Evolutionary conservation across 2,329 filamentous ascomycete species (phyloP).

Genomic region (Westerdykella sp.): DNA sequence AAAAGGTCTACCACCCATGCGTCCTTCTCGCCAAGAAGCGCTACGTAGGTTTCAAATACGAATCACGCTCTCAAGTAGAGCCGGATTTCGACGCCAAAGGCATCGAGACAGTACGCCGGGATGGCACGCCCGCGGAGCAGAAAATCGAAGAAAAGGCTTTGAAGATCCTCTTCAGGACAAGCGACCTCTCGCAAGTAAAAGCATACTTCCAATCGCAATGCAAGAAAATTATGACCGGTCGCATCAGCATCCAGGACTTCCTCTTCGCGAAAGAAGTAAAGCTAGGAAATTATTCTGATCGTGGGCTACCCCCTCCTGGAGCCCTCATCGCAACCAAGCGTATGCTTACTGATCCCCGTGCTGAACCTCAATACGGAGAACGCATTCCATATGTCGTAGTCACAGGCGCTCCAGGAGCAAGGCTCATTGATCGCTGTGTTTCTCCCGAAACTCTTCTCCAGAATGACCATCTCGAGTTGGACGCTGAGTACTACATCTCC

Average conservation of each 20-base stretch:
- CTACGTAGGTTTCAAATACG: slow-evolving; percentile 97
- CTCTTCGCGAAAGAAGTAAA: slow-evolving; percentile 92
- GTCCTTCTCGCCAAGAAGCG: slow-evolving; percentile 93
- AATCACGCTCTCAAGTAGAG: slow-evolving; percentile 63
- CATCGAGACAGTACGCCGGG: slow-evolving; percentile 91
- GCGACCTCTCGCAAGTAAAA: slow-evolving; percentile 84
- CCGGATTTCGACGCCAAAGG: slow-evolving; percentile 97
- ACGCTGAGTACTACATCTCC: slow-evolving; percentile 93
- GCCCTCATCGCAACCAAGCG: slow-evolving; percentile 79
- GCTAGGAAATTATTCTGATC: slow-evolving; percentile 79
- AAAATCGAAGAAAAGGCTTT: slow-evolving; percentile 93
- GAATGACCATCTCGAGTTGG: slow-evolving; percentile 71
- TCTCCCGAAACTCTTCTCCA: slow-evolving; percentile 75
- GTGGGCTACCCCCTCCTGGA: slow-evolving; percentile 73
- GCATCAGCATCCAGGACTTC: slow-evolving; percentile 88
- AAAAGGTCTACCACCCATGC: slow-evolving; percentile 96
- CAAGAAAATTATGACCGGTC: slow-evolving; percentile 82
- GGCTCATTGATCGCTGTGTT: slow-evolving; percentile 84
- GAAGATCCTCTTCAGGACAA: slow-evolving; percentile 81
- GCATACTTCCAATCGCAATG: slow-evolving; percentile 85
- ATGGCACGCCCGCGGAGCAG: slow-evolving; percentile 91
- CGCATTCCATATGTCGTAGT: slow-evolving; percentile 92
- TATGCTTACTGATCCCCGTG: slow-evolving; percentile 79
- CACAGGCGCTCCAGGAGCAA: slow-evolving; percentile 75
- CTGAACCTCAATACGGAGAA: slow-evolving; percentile 91